Evolutionary conservation across 2,329 filamentous ascomycete genomes (phyloP).

Genomic region (Aureobasidium uvarum): DNA sequence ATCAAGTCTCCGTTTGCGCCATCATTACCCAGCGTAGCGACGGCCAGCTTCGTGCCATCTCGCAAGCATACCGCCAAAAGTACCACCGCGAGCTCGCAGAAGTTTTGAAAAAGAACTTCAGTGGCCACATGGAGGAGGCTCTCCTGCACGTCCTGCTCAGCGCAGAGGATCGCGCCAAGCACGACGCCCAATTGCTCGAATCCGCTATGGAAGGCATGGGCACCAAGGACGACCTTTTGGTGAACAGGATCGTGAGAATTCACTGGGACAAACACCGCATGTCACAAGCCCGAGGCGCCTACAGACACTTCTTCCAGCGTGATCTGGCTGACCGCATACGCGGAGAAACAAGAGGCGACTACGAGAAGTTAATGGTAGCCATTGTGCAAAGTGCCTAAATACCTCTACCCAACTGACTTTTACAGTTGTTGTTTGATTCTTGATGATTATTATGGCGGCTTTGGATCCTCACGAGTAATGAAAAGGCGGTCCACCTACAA

Average conservation of each 20-base stretch:
- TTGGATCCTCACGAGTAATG: background rate
- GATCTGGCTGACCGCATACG: conserved; percentile 68
- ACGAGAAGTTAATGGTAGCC: conserved; percentile 71
- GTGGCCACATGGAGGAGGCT: conserved; percentile 86
- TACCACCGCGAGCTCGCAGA: conserved; percentile 69
- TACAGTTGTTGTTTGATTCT: conserved; percentile 15
- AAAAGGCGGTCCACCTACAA: background rate
- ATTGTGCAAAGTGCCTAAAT: conserved; percentile 31
- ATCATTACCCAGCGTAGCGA: conserved; percentile 75
- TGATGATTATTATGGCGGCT: conserved; percentile 5
- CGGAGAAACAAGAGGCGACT: conserved; percentile 83
- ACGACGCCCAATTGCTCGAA: conserved; percentile 79
- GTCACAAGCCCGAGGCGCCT: conserved; percentile 75
- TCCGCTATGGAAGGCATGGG: conserved; percentile 82
- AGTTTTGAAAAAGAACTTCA: conserved; percentile 78
- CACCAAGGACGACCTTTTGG: conserved; percentile 78
- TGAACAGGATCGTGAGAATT: conserved; percentile 71
- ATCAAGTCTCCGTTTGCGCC: conserved; percentile 73
- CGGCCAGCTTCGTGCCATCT: conserved; percentile 79
- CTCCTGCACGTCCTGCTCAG: conserved; percentile 75
- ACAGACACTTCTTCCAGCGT: conserved; percentile 66
- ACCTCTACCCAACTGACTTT: background rate
- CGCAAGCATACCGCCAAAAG: conserved; percentile 68
- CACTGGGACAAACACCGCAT: conserved; percentile 81
- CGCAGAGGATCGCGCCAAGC: conserved; percentile 76